Evolutionary conservation across 306 rosid species (phyloP).

Genomic region (Vicia villosa): DNA sequence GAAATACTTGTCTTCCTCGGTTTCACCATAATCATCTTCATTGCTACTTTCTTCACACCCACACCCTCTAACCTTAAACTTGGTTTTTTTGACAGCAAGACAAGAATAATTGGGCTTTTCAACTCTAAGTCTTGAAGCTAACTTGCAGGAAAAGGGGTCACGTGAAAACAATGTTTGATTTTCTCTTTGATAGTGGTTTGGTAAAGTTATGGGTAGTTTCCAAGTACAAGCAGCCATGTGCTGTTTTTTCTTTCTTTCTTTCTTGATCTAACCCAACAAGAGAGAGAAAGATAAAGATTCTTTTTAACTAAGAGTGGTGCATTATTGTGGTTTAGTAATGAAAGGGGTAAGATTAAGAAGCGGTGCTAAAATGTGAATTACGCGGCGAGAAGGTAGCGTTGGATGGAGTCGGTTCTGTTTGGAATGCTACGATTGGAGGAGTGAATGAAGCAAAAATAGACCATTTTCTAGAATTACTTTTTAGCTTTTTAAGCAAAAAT

Average conservation of each 20-base stretch:
- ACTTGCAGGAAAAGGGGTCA: slow-evolving; percentile 5
- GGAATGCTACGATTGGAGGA: background rate
- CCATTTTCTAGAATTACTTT: background rate
- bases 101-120: background rate
- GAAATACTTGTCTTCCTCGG: slow-evolving; percentile 52
- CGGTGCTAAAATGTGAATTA: background rate
- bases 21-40: slow-evolving; percentile 24
- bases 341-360: background rate
- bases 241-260: background rate
- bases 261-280: background rate
- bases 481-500: too few relatives aligned
- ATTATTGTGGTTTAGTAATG: background rate
- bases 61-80: slow-evolving; percentile 31
- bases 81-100: slow-evolving; percentile 13
- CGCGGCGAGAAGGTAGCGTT: background rate
- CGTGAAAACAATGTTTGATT: slow-evolving; percentile 26
- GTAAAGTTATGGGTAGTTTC: slow-evolving; percentile 25
- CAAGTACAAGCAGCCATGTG: slow-evolving; percentile 37
- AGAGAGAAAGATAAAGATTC: background rate
- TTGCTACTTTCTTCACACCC: slow-evolving; percentile 2
- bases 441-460: background rate
- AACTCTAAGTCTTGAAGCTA: slow-evolving; percentile 8
- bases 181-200: slow-evolving; percentile 5
- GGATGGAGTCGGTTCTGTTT: background rate
- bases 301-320: background rate